Base-by-base conservation (phyloP, 2,329 filamentous ascomycete genomes). In the Onygena corvina region DNA sequence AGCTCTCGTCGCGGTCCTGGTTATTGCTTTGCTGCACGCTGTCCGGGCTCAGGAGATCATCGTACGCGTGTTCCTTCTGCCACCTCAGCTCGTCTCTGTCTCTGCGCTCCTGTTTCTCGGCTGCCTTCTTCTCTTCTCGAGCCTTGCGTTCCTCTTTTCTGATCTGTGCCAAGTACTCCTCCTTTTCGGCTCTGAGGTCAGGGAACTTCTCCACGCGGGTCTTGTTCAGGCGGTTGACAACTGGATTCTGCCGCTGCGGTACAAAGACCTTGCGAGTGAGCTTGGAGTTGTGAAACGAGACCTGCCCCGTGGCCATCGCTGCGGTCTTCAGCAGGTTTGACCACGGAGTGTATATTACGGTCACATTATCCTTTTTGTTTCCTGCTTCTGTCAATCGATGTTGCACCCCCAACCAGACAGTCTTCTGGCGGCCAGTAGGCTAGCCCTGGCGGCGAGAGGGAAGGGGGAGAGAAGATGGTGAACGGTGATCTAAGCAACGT, bases 341-440 rank as follows among this genome's bases (percentile, higher is more conserved):
- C 88, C 92, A 96, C 4, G 92, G 92, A 3, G 92, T 98, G 71
- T 98, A 98, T 61, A 98, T 93, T 61, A 98, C 68, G 12, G 88
- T 94, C 60, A 98, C 74, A 68, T 96, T 96, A 67, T 96, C 90
- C 67, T 95, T 96, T 70, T 98, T 98, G 73, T 98, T 98, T 55
- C 92, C 85, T 89, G 52, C 12, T 12, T 16, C 36, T 18, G 21
- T 35, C 44, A 23, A 34, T 46, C 36, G 36, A 42, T 29, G 21
- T 23, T 27, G 11, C 21, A 11, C 7, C 21, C 36, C 25, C n/a
- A 23, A 14, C 8, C n/a, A 35, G 14, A 35, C n/a, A 5, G 20
- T 14, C 11, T 12, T n/a, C 4, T n/a, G n/a, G n/a, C n/a, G n/a
- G n/a, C n/a, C n/a, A n/a, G n/a, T n/a, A n/a, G n/a, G n/a, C n/a